Evolutionary conservation across 75 land plant species (phyloP), one percentile per base, ranked within the genome.

Genomic region (Picea sitchensis): DNA sequence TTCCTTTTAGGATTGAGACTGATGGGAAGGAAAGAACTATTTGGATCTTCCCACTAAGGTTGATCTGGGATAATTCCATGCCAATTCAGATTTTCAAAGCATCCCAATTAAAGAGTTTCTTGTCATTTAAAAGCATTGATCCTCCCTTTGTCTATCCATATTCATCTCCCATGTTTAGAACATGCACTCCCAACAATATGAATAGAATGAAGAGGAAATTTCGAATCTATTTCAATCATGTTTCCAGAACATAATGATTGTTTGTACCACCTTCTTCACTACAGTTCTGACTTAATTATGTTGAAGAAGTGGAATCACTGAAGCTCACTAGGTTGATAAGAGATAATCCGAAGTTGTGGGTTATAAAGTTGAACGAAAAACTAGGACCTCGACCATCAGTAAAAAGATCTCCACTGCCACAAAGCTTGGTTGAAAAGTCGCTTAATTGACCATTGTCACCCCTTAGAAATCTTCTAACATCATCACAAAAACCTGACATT

Each of bases 81-180:
- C 76, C 58, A 73, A 51, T 51, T 54, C 36, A 51, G 58, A 73
- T 73, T 47, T 73, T 73, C 76, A 41, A 73, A 26, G 76, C 76
- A 47, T 54, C 58, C 76, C 76, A 73, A 26, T 73, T 26, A 54
- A 54, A 54, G n/a, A 57, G 76, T 26, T 73, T 44, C 68, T 86
- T 87, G 44, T 80, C 82, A 81, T 58, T 79, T 59, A 86, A 81
- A 34, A 77, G 76, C 11, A 79, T 79, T 54, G 86, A 87, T 3
- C 98, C 99, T 18, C 89, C 91, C 56, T 90, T 83, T 20, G 97
- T 87, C 36, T 88, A 88, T 30, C 95, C 98, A 84, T 87, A 91
- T 64, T 97, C 99, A 85, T 97, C 99, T 56, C 99, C 99, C 99
- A 97, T 95, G 75, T 93, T 97, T 3, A 97, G 84, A 47, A 97